These are phyloP conservation scores for Truncatella angustata DNA, from an alignment of 2,329 filamentous ascomycete genomes.

Conservation along the genomic window DNA sequence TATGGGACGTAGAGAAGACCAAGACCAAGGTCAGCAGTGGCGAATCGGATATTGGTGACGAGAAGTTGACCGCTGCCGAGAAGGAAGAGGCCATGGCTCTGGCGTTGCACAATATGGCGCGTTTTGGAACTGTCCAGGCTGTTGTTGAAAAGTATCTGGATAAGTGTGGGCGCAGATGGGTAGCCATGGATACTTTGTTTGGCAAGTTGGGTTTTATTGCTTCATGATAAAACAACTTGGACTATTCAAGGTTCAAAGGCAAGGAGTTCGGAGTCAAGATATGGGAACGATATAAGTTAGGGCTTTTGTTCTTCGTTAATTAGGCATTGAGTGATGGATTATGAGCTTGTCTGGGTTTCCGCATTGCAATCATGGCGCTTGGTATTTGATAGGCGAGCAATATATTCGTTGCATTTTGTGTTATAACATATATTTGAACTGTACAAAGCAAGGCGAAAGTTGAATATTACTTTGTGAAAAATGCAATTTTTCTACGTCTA, in stretches of 20 bases:
- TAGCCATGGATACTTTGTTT: slow-evolving; percentile 89
- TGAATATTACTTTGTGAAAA: no score
- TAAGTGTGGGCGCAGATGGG: slow-evolving; percentile 89
- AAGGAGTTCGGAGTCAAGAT: neutral
- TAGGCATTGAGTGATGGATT: neutral
- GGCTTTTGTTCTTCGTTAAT: neutral
- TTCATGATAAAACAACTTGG: slow-evolving; percentile 10
- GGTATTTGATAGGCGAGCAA: neutral
- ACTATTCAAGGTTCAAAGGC: neutral
- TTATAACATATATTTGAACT: no score
- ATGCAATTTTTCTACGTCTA: no score
- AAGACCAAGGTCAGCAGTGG: slow-evolving; percentile 43
- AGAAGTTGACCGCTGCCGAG: slow-evolving; percentile 47
- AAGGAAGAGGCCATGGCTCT: slow-evolving; percentile 67
- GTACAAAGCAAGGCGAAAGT: no score
- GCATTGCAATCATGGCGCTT: neutral
- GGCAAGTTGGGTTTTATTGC: slow-evolving; percentile 57
- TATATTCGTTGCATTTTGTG: no score
- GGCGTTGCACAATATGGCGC: slow-evolving; percentile 76
- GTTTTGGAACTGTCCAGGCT: slow-evolving; percentile 73
- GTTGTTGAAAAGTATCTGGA: slow-evolving; percentile 82
- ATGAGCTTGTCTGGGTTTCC: neutral
- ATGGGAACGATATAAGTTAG: neutral
- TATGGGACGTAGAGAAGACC: slow-evolving; percentile 90
- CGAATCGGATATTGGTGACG: neutral